Percentiles rank a stretch among this genome's conserved stretches.
Evolutionary conservation across 352 stramenopile genomes (phyloP).

Genomic region (Globisporangium solare): DNA sequence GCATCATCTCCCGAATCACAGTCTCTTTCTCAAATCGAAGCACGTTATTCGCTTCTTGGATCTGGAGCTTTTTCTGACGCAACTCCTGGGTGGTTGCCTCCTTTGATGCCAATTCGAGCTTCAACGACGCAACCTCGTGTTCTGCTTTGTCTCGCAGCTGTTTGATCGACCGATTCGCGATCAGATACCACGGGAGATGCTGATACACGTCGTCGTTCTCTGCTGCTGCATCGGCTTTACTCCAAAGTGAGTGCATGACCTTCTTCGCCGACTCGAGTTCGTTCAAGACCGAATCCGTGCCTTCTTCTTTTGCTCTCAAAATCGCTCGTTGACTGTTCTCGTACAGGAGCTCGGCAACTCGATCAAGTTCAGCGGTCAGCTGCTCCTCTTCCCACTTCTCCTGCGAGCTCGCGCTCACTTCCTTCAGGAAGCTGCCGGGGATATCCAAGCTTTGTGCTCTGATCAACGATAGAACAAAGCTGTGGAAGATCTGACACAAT

Average conservation of each 20-base stretch:
- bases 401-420: constrained; percentile 10
- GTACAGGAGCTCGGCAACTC: constrained; percentile 20
- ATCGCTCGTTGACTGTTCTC: constrained; percentile 24
- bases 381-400: constrained; percentile 24
- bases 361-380: constrained; percentile 30
- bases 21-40: constrained; percentile 73
- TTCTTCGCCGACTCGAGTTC: constrained; percentile 52
- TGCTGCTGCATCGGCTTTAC: constrained; percentile 2
- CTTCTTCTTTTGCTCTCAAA: constrained; percentile 23
- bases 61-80: constrained; percentile 23
- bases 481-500: constrained; percentile 24
- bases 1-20: constrained; percentile 48
- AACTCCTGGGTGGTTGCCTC: constrained; percentile 24
- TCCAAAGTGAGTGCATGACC: constrained; percentile 26
- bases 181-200: constrained; percentile 61
- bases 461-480: constrained; percentile 26
- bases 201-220: constrained; percentile 24
- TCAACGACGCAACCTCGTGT: constrained; percentile 16
- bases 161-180: constrained; percentile 27
- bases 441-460: constrained; percentile 14
- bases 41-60: constrained; percentile 49
- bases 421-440: constrained; percentile 5
- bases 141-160: constrained; percentile 27
- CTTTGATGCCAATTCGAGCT: constrained; percentile 21
- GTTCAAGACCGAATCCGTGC: constrained; percentile 22